phyloP scores from a whole-genome alignment of 805 yeast species.

The Yarrowia sp. region DNA sequence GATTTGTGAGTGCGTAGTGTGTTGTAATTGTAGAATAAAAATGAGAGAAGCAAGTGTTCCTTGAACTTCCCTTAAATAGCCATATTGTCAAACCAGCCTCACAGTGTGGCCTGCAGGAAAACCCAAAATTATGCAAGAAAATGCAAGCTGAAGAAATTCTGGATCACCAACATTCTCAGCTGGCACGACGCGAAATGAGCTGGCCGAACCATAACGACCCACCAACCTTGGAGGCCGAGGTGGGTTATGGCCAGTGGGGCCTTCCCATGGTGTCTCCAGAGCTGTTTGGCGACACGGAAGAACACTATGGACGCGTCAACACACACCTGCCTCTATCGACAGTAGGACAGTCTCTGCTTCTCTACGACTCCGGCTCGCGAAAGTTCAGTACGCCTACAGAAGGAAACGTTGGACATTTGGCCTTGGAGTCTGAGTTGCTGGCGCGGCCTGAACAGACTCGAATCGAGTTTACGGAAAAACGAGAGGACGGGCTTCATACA shows the following conservation, averaged over 20 bases:
- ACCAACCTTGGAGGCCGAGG: neutral
- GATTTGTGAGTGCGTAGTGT: neutral
- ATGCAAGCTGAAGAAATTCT: neutral
- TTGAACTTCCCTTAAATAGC: too few relatives aligned
- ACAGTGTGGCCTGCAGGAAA: too few relatives aligned
- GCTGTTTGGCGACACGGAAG: neutral
- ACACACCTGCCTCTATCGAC: neutral
- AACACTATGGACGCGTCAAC: neutral
- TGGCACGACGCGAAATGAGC: neutral
- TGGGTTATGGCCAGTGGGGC: neutral
- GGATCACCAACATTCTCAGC: neutral
- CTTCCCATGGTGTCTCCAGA: neutral
- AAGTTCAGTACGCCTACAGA: neutral
- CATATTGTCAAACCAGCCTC: too few relatives aligned
- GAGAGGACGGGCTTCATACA: neutral
- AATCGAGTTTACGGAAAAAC: neutral
- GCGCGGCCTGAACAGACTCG: too few relatives aligned
- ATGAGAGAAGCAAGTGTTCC: too few relatives aligned
- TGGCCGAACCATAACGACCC: constrained; percentile 2
- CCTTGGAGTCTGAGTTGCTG: neutral
- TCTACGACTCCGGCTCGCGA: neutral
- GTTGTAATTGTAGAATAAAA: too few relatives aligned
- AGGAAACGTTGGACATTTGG: neutral
- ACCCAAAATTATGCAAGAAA: too few relatives aligned
- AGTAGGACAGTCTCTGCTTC: neutral